Conservation (phyloP, 768 basidiomycete species). For the Lactifluus subvellereus region DNA sequence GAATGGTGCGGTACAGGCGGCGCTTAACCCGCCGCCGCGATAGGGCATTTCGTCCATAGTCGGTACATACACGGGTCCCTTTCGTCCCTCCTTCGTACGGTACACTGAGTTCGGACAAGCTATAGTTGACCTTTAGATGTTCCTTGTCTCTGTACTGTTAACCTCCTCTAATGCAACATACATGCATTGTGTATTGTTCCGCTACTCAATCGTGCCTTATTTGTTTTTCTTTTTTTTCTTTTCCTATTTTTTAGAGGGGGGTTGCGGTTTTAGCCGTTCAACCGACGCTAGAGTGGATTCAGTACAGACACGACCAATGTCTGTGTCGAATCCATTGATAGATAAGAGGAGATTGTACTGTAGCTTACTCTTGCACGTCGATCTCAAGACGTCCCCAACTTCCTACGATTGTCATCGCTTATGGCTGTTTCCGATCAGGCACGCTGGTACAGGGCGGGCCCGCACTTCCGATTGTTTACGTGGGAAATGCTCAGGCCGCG, state of each 20-base stretch:
- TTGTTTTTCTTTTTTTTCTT: background rate
- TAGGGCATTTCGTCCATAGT: background rate
- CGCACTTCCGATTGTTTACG: too few relatives aligned
- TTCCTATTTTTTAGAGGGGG: background rate
- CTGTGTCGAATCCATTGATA: too few relatives aligned
- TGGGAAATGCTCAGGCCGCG: too few relatives aligned
- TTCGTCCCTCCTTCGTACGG: background rate
- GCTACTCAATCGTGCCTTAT: too few relatives aligned
- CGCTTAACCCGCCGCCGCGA: background rate
- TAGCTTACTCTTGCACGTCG: too few relatives aligned
- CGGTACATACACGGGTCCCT: background rate
- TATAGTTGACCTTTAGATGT: background rate
- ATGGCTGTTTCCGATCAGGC: too few relatives aligned
- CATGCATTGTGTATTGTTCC: background rate
- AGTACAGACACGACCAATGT: background rate
- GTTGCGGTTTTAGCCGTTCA: background rate
- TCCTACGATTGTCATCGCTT: too few relatives aligned
- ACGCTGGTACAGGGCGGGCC: too few relatives aligned
- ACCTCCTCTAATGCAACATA: conserved; percentile 2
- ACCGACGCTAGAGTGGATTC: background rate
- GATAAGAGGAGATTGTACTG: too few relatives aligned
- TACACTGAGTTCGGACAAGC: background rate
- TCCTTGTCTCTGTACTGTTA: background rate
- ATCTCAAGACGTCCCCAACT: too few relatives aligned
- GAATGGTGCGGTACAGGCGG: conserved; percentile 29